These are phyloP conservation scores for Diaporthe vaccinii DNA, from an alignment of 2,329 filamentous ascomycete species.

Conservation along the genomic window DNA sequence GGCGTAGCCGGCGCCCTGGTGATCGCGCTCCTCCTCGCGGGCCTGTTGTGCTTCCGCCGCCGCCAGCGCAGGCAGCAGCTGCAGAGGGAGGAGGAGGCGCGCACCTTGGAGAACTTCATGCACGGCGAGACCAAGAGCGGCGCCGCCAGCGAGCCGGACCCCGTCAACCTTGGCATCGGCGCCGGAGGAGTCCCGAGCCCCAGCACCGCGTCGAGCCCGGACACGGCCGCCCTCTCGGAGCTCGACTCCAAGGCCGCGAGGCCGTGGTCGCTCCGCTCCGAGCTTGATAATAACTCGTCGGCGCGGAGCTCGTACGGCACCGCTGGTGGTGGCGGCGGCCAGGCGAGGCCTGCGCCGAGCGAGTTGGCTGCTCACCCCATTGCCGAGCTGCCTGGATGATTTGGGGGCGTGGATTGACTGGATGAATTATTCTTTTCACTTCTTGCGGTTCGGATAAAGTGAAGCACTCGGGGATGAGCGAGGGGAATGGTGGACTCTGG, in stretches of 20 bases:
- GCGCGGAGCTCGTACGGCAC: constrained; percentile 5
- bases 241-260: constrained; percentile 42
- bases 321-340: neutral
- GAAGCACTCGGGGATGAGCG: neutral
- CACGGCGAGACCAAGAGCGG: neutral
- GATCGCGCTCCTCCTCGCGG: constrained; percentile 38
- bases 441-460: neutral
- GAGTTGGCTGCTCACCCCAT: constrained; percentile 27
- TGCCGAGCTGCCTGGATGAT: constrained; percentile 38
- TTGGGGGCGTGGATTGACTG: neutral
- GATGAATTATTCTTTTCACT: neutral
- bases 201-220: constrained; percentile 18
- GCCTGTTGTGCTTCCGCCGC: constrained; percentile 43
- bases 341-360: constrained; percentile 15
- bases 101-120: neutral
- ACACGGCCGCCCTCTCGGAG: constrained; percentile 39
- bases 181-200: neutral
- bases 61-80: constrained; percentile 26
- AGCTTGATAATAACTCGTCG: constrained; percentile 38
- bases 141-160: constrained; percentile 26
- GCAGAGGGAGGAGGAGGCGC: neutral
- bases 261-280: constrained; percentile 45
- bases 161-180: constrained; percentile 22
- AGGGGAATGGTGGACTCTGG: too few species aligned
- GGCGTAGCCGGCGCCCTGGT: constrained; percentile 43